Evolutionary conservation across 2,329 filamentous ascomycete genomes (phyloP), one percentile per base, ranked within the genome.

Genomic region (Orbilia brochopaga): DNA sequence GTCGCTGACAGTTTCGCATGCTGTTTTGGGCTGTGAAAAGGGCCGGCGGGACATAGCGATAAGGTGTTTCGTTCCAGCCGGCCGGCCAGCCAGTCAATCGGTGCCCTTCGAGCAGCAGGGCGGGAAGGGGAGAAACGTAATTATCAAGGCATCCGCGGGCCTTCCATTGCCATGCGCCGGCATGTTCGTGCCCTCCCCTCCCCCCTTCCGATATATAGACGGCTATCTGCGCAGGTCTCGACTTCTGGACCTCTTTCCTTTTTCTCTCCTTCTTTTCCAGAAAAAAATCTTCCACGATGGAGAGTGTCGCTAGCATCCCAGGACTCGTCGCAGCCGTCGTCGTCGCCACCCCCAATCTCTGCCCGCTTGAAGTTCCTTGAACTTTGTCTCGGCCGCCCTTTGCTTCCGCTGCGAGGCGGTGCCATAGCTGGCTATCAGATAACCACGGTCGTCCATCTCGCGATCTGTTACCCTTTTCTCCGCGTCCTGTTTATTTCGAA

Each of bases 171-270:
- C 53, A 44, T 24, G 24, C 37, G 30, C 30, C 56, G 51, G 40
- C 64, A 56, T 52, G 54, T 66, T 62, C 56, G 10, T 55, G 21
- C 55, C 50, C 50, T 27, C n/a, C 46, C 60, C 48, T 56, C 67
- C 60, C 48, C 56, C 67, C 51, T 65, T 65, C 42, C 67, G 61
- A 72, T 72, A 72, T 72, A 72, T 72, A 72, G 67, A 72, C 60
- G 60, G 67, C 55, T 65, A 56, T 61, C 40, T 65, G 67, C 67
- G 67, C 60, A 65, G 27, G n/a, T 15, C 40, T 44, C 40, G 40
- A 44, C 40, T 19, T 21, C 44, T 23, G 8, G 19, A 21, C 44
- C 21, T 48, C 44, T 65, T 56, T 65, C 40, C 54, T 61, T 21
- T 32, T 44, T 48, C 52, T 56, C 55, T 51, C 40, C 35, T 42